Evolutionary conservation across 345 rosid species (phyloP), one percentile per base, ranked within the genome.

Genomic region (Linum lewisii): DNA sequence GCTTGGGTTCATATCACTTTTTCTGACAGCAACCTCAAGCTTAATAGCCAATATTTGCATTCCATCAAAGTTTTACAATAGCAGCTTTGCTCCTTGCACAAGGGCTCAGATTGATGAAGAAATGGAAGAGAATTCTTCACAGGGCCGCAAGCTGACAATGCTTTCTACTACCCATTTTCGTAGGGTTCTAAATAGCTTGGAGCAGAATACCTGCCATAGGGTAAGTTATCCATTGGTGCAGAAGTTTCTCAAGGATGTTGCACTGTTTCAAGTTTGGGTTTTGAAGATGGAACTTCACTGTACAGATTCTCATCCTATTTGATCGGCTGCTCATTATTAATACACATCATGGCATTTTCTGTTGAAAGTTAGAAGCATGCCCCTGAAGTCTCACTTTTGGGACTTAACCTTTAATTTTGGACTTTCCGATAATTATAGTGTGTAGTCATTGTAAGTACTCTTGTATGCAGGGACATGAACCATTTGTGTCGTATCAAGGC

Each of bases 1-100:
- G 73, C 99, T 89, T 54, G 97, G 97, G 24, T 93, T 93, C 78
- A 93, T 93, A 61, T 93, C 99, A 68, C 95, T 93, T 65, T 81
- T 93, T 65, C 77, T 93, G 23, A 82, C 94, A 49, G 97, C 99
- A 51, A 81, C 88, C 36, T 93, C 99, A 2, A 79, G 84, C 67
- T 57, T 74, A 22, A 93, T 93, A 74, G 78, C 99, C 63, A 81
- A 80, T 74, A 83, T 87, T 21, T 93, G 99, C 72, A 79, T 93
- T 44, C 85, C 95, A 20, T 84, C 97, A 19, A 84, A 84, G 74
- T 89, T 82, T 76, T 93, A 93, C 72, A 79, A 72, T 34, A 70
- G 79, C 50, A 66, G 78, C 69, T 89, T 93, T 71, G 77, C 86
- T 64, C 95, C 99, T 7, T 93, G 99, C 82, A 72, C 80, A 18